Percentiles rank a stretch among this genome's conserved stretches.
phyloP scores from a whole-genome alignment of 805 yeast species.

The Hanseniaspora singularis region DNA sequence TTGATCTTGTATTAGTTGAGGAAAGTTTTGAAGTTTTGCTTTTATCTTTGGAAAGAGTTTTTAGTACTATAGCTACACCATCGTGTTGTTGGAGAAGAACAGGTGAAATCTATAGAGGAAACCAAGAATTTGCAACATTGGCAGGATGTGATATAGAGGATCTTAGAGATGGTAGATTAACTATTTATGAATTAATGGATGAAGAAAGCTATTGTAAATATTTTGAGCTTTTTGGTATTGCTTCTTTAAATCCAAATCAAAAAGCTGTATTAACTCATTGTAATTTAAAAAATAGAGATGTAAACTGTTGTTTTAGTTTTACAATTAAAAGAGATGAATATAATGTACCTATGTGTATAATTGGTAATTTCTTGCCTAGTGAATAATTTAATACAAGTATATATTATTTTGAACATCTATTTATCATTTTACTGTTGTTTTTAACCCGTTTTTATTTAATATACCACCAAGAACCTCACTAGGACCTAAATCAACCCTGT shows the following conservation, averaged over 20 bases:
- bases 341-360: slow-evolving; percentile 90
- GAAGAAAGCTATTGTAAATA: slow-evolving; percentile 93
- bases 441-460: slow-evolving; percentile 9
- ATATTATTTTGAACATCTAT: too few species aligned
- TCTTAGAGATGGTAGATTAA: slow-evolving; percentile 78
- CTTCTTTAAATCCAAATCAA: slow-evolving; percentile 90
- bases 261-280: slow-evolving; percentile 91
- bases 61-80: slow-evolving; percentile 95
- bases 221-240: slow-evolving; percentile 95
- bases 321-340: slow-evolving; percentile 86
- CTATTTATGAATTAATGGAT: slow-evolving; percentile 86
- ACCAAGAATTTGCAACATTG: slow-evolving; percentile 86
- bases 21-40: slow-evolving; percentile 90
- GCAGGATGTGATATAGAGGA: slow-evolving; percentile 87
- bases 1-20: slow-evolving; percentile 82
- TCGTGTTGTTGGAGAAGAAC: slow-evolving; percentile 96
- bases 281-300: slow-evolving; percentile 70
- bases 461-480: slow-evolving; percentile 25
- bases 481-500: slow-evolving; percentile 22
- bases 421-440: too few species aligned
- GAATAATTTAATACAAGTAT: slow-evolving; percentile 18
- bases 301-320: slow-evolving; percentile 87
- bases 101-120: slow-evolving; percentile 89
- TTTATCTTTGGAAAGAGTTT: slow-evolving; percentile 84
- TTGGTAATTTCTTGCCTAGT: slow-evolving; percentile 87